Evolutionary conservation across 257 asterid species (phyloP).

Genomic region (Mitragyna speciosa): DNA sequence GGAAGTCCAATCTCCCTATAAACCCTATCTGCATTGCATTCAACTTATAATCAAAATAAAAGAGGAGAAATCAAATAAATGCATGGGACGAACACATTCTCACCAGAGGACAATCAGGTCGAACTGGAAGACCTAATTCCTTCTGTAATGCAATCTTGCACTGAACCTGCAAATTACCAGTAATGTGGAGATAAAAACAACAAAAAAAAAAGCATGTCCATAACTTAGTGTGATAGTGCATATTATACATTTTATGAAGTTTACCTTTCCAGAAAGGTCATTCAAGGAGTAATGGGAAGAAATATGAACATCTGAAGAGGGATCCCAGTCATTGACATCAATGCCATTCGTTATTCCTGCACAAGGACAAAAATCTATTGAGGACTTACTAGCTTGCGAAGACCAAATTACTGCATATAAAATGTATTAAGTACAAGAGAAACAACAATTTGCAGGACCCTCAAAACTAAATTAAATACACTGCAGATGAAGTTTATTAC

Average conservation of each 20-base stretch:
- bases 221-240: not conserved
- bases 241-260: too few species aligned
- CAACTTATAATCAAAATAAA: conserved; percentile 21
- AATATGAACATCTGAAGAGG: conserved; percentile 66
- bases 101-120: conserved; percentile 83
- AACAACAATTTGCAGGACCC: not conserved
- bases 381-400: not conserved
- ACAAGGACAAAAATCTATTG: conserved; percentile 1
- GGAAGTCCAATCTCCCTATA: conserved; percentile 93
- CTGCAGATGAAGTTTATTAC: not conserved
- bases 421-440: not conserved
- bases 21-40: conserved; percentile 69
- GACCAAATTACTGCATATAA: not conserved
- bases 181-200: not conserved
- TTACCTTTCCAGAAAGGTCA: conserved; percentile 92
- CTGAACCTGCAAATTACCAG: conserved; percentile 42
- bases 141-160: conserved; percentile 86
- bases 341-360: conserved; percentile 95
- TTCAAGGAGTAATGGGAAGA: conserved; percentile 57
- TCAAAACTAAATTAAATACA: not conserved
- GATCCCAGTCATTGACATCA: conserved; percentile 80
- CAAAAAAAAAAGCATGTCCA: not conserved
- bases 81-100: conserved; percentile 17
- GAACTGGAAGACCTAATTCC: conserved; percentile 88
- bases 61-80: conserved; percentile 1